Conservation (phyloP, 768 basidiomycete species). For the Pleurotus citrinopileatus region DNA sequence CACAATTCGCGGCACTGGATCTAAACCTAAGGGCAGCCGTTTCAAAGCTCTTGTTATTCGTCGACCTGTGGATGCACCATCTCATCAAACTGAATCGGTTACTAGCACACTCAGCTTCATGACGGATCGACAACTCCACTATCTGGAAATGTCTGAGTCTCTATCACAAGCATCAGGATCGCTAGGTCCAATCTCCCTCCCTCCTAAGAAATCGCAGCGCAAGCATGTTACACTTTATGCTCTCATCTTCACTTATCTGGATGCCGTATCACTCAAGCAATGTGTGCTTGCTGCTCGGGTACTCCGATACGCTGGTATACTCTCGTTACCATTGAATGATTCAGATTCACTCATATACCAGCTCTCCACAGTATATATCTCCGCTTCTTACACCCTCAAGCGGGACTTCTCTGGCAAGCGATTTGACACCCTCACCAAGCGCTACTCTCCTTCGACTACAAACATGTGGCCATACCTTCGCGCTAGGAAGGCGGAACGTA, state of each 20-base stretch:
- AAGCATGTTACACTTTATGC: slow-evolving; percentile 52
- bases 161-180: no score
- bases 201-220: slow-evolving; percentile 57
- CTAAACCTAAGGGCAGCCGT: neutral
- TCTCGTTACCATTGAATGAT: slow-evolving; percentile 13
- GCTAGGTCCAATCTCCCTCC: slow-evolving; percentile 46
- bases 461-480: slow-evolving; percentile 76
- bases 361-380: slow-evolving; percentile 51
- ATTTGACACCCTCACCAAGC: slow-evolving; percentile 33
- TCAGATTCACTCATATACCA: slow-evolving; percentile 10
- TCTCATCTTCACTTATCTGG: slow-evolving; percentile 49
- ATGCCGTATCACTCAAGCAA: slow-evolving; percentile 36
- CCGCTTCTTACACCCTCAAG: slow-evolving; percentile 48
- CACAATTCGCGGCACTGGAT: neutral
- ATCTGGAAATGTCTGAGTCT: no score
- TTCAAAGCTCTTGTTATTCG: neutral
- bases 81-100: slow-evolving; percentile 18
- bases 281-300: slow-evolving; percentile 56
- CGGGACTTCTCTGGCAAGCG: slow-evolving; percentile 49
- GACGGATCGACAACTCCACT: no score
- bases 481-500: slow-evolving; percentile 43
- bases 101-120: no score
- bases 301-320: slow-evolving; percentile 61
- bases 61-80: neutral
- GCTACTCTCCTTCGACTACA: slow-evolving; percentile 42